Conservation (phyloP, 345 rosid species). For the Trapa incisa region DNA sequence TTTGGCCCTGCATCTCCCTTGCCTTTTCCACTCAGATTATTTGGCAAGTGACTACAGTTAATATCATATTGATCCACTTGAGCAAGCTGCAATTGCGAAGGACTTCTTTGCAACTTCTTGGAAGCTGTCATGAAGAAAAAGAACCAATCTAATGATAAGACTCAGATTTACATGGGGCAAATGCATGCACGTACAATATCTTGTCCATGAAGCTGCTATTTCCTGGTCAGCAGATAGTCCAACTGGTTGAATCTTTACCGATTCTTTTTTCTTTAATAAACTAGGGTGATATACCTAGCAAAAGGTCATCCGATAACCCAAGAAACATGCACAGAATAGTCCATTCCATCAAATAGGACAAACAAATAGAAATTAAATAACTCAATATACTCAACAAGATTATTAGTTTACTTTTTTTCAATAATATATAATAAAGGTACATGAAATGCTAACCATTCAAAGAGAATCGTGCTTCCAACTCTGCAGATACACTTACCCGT, state of each 20-base stretch:
- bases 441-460: neutral
- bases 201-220: neutral
- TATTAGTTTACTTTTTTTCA: neutral
- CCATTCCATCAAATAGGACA: neutral
- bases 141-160: neutral
- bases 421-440: neutral
- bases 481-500: neutral
- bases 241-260: neutral
- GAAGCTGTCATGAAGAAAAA: constrained; percentile 46
- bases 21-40: constrained; percentile 33
- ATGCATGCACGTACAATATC: neutral
- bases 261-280: neutral
- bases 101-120: constrained; percentile 40
- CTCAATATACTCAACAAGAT: neutral
- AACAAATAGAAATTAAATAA: neutral
- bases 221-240: neutral
- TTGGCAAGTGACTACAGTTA: constrained; percentile 37
- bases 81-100: constrained; percentile 28
- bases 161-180: neutral
- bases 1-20: constrained; percentile 63
- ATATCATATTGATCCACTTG: constrained; percentile 32
- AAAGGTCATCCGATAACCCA: neutral
- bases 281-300: neutral
- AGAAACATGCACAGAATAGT: neutral
- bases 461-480: neutral